Base-by-base conservation (phyloP, 495 filamentous ascomycete species). In the Aspergillus nanangensis region DNA sequence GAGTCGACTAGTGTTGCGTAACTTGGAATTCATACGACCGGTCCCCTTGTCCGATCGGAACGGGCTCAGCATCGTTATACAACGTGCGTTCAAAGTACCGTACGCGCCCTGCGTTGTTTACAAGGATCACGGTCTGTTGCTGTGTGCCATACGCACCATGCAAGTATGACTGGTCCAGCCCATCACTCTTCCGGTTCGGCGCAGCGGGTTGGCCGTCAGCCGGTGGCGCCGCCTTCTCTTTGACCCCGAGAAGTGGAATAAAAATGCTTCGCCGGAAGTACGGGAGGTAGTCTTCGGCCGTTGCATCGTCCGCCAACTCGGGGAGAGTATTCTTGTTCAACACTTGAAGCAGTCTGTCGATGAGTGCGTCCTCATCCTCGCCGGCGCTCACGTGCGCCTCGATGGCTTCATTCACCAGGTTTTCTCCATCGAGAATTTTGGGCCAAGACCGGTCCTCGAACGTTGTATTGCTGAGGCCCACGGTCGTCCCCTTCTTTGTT, bases 391-490 rank as follows among this genome's bases (percentile, higher is more conserved):
- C 62, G 56, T 75, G 74, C 3, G 57, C 55, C 5, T 57, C 35
- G 45, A 86, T 71, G 4, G 75, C 73, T 19, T 61, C 52, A 3
- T 63, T 40, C 51, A 80, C 66, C 4, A 81, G 47, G 33, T 47
- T 59, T 56, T 82, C 76, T 3, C 79, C 80, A n/a, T 72, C 50
- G 8, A 75, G 49, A 22, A 98, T 83, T 62, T 98, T 98, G 14
- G 84, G 86, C 91, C 91, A 97, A 4, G 72, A 69, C 10, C 79
- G 77, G 51, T 89, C 80, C 29, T 75, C 76, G 53, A 88, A 88
- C 21, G 75, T 75, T 23, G 90, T 87, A 60, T 98, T 98, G 69
- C 89, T 95, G 34, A 98, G 75, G 3, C 85, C 94, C 47, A 85
- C 72, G 0, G 80, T 88, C 55, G 85, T 72, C 4, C 79, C 79